Percentiles rank a stretch among this genome's conserved stretches.
Evolutionary conservation across 2,329 filamentous ascomycete genomes (phyloP).

Genomic region (Cercospora sp.): DNA sequence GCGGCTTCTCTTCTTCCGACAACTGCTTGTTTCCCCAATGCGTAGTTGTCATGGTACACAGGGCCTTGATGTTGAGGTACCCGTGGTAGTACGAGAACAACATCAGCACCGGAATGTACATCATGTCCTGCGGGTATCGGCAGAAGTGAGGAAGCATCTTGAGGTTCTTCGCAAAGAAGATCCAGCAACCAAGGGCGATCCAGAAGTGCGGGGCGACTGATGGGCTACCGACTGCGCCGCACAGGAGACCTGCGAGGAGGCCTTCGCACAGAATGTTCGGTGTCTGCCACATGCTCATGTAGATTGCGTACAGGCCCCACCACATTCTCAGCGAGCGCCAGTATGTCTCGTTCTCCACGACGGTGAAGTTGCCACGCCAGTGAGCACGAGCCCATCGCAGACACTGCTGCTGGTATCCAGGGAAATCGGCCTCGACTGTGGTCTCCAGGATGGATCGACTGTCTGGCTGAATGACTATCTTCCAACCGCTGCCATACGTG

Average conservation of each 20-base stretch:
- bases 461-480: constrained; percentile 57
- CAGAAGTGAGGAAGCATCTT: constrained; percentile 58
- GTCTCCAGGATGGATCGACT: constrained; percentile 54
- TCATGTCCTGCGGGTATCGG: constrained; percentile 54
- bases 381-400: constrained; percentile 60
- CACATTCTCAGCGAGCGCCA: constrained; percentile 43
- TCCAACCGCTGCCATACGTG: constrained; percentile 52
- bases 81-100: constrained; percentile 60
- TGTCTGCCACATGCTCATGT: constrained; percentile 56
- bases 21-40: constrained; percentile 37
- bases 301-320: constrained; percentile 59
- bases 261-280: constrained; percentile 58
- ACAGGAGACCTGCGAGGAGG: constrained; percentile 42
- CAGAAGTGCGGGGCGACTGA: constrained; percentile 10
- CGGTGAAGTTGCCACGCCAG: constrained; percentile 57
- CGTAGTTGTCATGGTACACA: constrained; percentile 48
- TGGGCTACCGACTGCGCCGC: constrained; percentile 28
- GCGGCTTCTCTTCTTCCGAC: constrained; percentile 23
- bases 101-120: constrained; percentile 53
- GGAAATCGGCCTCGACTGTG: constrained; percentile 49
- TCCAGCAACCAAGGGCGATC: constrained; percentile 43
- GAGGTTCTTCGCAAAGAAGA: constrained; percentile 57
- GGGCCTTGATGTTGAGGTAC: constrained; percentile 58
- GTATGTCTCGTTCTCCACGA: constrained; percentile 44
- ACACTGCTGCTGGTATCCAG: constrained; percentile 56